A percentile compares a stretch with the other conserved stretches of the same genome.
These are phyloP conservation scores for Coriaria nepalensis DNA, from an alignment of 306 rosid genomes.

Conservation along the genomic window DNA sequence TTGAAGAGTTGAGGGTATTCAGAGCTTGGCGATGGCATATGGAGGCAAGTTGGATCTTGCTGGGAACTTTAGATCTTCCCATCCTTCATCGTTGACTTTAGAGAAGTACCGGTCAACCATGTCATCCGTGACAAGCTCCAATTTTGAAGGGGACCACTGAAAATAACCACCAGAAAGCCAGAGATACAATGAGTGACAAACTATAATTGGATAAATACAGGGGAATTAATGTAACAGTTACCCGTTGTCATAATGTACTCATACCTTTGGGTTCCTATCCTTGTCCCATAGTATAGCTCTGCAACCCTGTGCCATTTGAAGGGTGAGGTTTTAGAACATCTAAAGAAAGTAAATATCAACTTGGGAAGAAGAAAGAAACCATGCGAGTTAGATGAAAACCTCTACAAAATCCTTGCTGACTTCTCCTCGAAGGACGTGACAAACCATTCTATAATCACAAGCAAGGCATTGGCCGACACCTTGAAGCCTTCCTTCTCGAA, in stretches of 20 bases:
- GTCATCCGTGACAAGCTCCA: slow-evolving; percentile 39
- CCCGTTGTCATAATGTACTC: background rate
- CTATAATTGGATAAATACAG: too few species aligned
- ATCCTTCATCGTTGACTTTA: slow-evolving; percentile 44
- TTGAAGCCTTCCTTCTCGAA: slow-evolving; percentile 70
- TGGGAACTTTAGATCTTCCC: slow-evolving; percentile 73
- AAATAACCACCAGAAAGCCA: background rate
- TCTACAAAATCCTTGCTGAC: slow-evolving; percentile 83
- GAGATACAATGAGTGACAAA: too few species aligned
- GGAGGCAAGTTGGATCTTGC: slow-evolving; percentile 53
- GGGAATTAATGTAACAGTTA: too few species aligned
- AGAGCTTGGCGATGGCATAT: slow-evolving; percentile 68
- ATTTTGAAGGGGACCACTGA: slow-evolving; percentile 57
- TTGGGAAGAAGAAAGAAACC: background rate
- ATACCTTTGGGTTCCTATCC: slow-evolving; percentile 86
- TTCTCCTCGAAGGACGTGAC: slow-evolving; percentile 53
- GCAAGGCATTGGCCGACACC: slow-evolving; percentile 81
- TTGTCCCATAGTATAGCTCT: slow-evolving; percentile 85
- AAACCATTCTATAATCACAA: slow-evolving; percentile 69
- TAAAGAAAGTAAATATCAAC: slow-evolving; percentile 9
- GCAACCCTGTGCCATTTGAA: slow-evolving; percentile 55
- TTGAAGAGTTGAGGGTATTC: background rate
- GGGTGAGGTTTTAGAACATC: slow-evolving; percentile 10
- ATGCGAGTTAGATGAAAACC: slow-evolving; percentile 25
- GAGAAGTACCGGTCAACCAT: slow-evolving; percentile 39